Evolutionary conservation across 2,329 filamentous ascomycete species (phyloP).

Genomic region (Epichloe gansuensis): DNA sequence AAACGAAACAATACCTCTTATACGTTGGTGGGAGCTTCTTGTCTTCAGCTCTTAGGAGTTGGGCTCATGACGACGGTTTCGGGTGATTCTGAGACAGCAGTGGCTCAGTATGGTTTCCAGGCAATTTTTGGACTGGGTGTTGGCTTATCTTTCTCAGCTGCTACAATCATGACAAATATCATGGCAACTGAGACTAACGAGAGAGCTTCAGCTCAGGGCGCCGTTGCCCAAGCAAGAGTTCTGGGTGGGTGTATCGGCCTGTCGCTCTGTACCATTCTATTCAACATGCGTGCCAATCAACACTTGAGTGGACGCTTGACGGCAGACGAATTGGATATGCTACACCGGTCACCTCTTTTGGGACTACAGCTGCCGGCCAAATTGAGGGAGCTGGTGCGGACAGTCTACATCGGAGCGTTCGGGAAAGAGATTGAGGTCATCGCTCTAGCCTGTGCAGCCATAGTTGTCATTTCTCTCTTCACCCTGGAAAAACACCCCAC

Average conservation of each 20-base stretch:
- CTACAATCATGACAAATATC: slow-evolving; percentile 44
- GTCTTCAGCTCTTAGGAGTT: slow-evolving; percentile 39
- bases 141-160: slow-evolving; percentile 42
- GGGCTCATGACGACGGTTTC: slow-evolving; percentile 35
- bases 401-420: slow-evolving; percentile 34
- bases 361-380: slow-evolving; percentile 21
- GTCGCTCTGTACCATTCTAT: slow-evolving; percentile 44
- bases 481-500: slow-evolving; percentile 30
- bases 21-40: slow-evolving; percentile 35
- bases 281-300: slow-evolving; percentile 32
- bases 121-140: slow-evolving; percentile 46
- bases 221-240: slow-evolving; percentile 46
- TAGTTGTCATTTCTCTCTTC: slow-evolving; percentile 30
- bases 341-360: slow-evolving; percentile 32
- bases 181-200: slow-evolving; percentile 33
- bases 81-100: slow-evolving; percentile 18
- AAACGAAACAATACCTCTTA: slow-evolving; percentile 40
- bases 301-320: slow-evolving; percentile 25
- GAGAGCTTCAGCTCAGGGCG: slow-evolving; percentile 45
- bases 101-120: slow-evolving; percentile 40
- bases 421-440: slow-evolving; percentile 33
- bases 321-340: slow-evolving; percentile 23
- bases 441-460: slow-evolving; percentile 29
- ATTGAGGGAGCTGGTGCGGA: slow-evolving; percentile 22
- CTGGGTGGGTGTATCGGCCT: slow-evolving; percentile 48